Evolutionary conservation across 768 basidiomycete species (phyloP), one percentile per base, ranked within the genome.

Genomic region (Pleurotus tuber-regium): DNA sequence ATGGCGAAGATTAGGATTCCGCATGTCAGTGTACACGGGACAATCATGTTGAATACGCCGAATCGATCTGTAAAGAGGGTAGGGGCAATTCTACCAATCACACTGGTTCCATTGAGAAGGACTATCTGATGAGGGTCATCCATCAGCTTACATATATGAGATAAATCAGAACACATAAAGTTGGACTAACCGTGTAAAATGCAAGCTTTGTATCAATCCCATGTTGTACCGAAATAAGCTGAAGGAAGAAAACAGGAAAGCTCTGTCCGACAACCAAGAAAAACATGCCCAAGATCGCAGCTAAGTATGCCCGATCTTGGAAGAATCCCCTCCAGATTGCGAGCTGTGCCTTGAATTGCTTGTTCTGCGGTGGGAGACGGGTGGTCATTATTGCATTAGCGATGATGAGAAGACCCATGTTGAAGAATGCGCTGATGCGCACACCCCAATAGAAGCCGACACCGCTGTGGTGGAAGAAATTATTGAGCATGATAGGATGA

Each of bases 231-330:
- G 81, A 70, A 51, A 77, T 75, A n/a, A 82, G 61, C 55, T 84
- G 82, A 7, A 83, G 57, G 58, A 77, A 84, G 63, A 80, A 82
- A 12, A 79, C 66, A 0, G 80, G 79, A 38, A 70, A 79, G 52
- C 71, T 79, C 24, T 78, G 60, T 2, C 74, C 76, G 1, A 61
- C 55, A 4, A 71, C 59, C 12, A 70, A 66, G 35, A 67, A 57
- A 9, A 68, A 55, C 9, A 70, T 69, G 14, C 76, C 78, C 31
- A 70, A 24, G 14, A 70, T 63, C 55, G 70, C 70, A 33, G 73
- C 54, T 1, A 71, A 59, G 61, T 77, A 82, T 2, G 75, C 69
- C 10, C 61, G 54, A 49, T 80, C 80, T 29, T 60, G 54, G n/a
- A 72, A 58, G 52, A 77, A 79, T 18, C 52, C 56, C 1, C 58